Conservation (phyloP, 2,329 filamentous ascomycete species). For the Cladorrhinum sp. region DNA sequence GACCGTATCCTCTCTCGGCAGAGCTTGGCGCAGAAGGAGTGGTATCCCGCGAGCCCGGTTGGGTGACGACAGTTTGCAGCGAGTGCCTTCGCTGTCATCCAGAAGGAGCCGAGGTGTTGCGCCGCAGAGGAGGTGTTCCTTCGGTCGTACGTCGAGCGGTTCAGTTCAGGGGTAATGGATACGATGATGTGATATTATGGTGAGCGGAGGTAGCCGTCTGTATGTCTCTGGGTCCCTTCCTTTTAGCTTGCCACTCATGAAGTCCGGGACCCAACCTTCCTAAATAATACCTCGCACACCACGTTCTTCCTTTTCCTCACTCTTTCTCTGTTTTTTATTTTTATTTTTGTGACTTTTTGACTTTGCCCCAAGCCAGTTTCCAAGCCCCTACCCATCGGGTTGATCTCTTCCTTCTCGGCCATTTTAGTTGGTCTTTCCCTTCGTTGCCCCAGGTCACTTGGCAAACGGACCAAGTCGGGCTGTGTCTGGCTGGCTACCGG, state of each 20-base stretch:
- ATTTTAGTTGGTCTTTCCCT: not conserved
- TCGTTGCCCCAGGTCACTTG: not conserved
- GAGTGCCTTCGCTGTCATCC: conserved; percentile 4
- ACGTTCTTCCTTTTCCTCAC: not conserved
- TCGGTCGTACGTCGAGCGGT: conserved; percentile 11
- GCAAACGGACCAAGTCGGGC: not conserved
- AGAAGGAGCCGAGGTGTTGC: conserved; percentile 1
- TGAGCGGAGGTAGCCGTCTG: not conserved
- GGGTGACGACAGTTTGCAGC: conserved; percentile 14
- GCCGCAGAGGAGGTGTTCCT: conserved; percentile 13
- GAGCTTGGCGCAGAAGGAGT: conserved; percentile 1
- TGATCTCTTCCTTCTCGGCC: not conserved
- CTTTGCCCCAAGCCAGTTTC: not conserved
- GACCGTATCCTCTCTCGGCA: conserved; percentile 9
- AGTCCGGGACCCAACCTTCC: not conserved
- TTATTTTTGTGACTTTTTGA: not conserved
- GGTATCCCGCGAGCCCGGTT: conserved; percentile 21
- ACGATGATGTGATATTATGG: not conserved
- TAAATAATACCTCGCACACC: not conserved
- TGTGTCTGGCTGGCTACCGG: not conserved
- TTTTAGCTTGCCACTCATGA: not conserved
- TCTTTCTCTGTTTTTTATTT: not conserved
- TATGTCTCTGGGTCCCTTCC: not conserved
- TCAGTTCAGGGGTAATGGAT: conserved; percentile 14
- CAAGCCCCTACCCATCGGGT: not conserved